Conservation (phyloP, 2,329 filamentous ascomycete genomes). For the Colletotrichum filicis region DNA sequence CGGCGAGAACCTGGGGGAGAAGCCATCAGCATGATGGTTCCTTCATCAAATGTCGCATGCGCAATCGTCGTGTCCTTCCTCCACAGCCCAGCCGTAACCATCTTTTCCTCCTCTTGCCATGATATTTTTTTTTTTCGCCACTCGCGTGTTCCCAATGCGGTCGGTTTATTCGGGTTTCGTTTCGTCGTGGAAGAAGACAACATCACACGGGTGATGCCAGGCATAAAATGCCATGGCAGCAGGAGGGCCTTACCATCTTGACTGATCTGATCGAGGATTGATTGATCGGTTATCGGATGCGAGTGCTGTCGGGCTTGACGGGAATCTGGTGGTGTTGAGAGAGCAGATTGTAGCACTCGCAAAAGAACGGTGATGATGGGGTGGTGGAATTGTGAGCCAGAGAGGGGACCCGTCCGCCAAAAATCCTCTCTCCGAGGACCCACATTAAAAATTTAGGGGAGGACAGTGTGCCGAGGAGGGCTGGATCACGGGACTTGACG, state of each 20-base stretch:
- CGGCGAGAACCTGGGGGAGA: slow-evolving; percentile 89
- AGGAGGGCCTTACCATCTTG: slow-evolving; percentile 73
- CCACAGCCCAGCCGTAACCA: slow-evolving; percentile 28
- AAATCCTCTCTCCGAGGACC: slow-evolving; percentile 15
- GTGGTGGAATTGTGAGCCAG: slow-evolving; percentile 56
- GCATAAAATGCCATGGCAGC: slow-evolving; percentile 36
- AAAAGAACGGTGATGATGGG: slow-evolving; percentile 57
- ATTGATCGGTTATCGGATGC: slow-evolving; percentile 52
- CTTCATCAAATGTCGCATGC: slow-evolving; percentile 26
- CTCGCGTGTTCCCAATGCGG: slow-evolving; percentile 34
- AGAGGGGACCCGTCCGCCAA: slow-evolving; percentile 1
- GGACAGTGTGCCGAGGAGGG: not conserved
- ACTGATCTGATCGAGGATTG: slow-evolving; percentile 59
- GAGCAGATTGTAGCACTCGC: slow-evolving; percentile 61
- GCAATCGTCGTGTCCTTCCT: slow-evolving; percentile 30
- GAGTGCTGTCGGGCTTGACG: slow-evolving; percentile 60
- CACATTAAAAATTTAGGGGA: not conserved
- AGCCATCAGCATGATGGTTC: slow-evolving; percentile 40
- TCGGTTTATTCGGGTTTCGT: slow-evolving; percentile 27
- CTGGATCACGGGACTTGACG: not conserved
- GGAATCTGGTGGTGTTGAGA: slow-evolving; percentile 59
- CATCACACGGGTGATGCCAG: slow-evolving; percentile 28
- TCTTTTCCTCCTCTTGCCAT: slow-evolving; percentile 24
- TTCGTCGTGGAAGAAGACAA: not conserved
- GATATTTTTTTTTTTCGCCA: not conserved